Evolutionary conservation across 2,329 filamentous ascomycete species (phyloP).

Genomic region (Pestalotiopsis sp.): DNA sequence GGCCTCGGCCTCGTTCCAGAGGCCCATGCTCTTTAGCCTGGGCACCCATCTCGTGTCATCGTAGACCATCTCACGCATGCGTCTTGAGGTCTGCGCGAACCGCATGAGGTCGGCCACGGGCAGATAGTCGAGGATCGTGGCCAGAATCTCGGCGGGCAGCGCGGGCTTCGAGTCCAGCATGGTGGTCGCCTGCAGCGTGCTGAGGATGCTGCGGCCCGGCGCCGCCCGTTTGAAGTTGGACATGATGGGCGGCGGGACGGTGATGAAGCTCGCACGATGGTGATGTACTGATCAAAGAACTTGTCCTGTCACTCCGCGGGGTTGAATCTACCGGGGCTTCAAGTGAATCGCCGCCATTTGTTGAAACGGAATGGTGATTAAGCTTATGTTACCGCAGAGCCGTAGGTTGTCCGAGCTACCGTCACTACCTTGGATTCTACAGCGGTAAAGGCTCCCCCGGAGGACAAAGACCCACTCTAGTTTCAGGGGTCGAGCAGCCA

Average conservation of each 20-base stretch:
- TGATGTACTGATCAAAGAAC: neutral
- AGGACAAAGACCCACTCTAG: neutral
- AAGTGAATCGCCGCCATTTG: neutral
- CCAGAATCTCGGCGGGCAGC: slow-evolving; percentile 87
- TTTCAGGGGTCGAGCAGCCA: neutral
- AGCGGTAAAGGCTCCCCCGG: neutral
- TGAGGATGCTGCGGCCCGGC: slow-evolving; percentile 63
- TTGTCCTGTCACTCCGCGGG: neutral
- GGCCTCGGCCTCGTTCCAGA: slow-evolving; percentile 90
- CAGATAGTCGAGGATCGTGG: slow-evolving; percentile 85
- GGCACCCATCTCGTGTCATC: slow-evolving; percentile 96
- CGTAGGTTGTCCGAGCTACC: neutral
- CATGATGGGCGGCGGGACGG: slow-evolving; percentile 23
- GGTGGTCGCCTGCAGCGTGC: slow-evolving; percentile 77
- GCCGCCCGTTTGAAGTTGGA: slow-evolving; percentile 41
- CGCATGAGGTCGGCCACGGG: slow-evolving; percentile 82
- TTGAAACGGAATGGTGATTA: neutral
- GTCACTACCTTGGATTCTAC: neutral
- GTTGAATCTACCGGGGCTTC: neutral
- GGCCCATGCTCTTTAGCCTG: slow-evolving; percentile 81
- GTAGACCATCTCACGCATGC: slow-evolving; percentile 97
- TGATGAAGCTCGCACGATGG: neutral
- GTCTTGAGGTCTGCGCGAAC: slow-evolving; percentile 81
- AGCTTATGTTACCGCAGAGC: slow-evolving; percentile 9
- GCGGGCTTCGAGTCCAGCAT: slow-evolving; percentile 78